Base-by-base conservation (phyloP, 140 eudicot genomes). In the Senecio squalidus region DNA sequence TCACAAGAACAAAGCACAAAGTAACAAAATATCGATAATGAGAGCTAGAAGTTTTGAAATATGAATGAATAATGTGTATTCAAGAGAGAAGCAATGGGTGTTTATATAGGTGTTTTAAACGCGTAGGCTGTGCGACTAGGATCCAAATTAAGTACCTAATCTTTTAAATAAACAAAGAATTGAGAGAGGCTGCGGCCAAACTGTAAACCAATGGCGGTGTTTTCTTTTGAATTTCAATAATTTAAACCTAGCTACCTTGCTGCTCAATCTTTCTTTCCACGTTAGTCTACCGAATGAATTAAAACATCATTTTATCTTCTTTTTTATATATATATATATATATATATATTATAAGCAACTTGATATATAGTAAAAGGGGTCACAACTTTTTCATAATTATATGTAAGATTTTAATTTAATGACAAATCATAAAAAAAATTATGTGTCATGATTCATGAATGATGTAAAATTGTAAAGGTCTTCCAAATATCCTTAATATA, bases 101-200 rank as follows among this genome's bases (percentile, higher is more conserved):
- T 64, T 71, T 71, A 71, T 71, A 71, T 71, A 71, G 77, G 20
- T 20, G 8, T 45, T 26, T 63, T 31, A 63, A 0, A 38, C 60
- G 71, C 71, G 77, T 63, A 44, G 46, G 9, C 20, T 31, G 14
- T 16, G 16, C 52, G 52, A 62, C 17, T 25, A 33, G 41, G 51
- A 14, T 70, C 48, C 28, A 62, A 53, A 41, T 36, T 36, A 46
- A 46, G 3, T 33, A 40, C 31, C 24, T 47, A 28, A 47, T 59
- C 47, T 69, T 57, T 9, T 5, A 34, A 47, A 43, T 47, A 22
- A 50, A 49, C 6, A 53, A 53, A 53, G 25, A 20, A 71, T 52
- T 9, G 16, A 51, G 24, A 27, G 76, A 40, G 43, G 62, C 31
- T 18, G 17, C 10, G 2, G 40, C 30, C 58, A 53, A 41, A 43